These are phyloP conservation scores for Blastocystis hominis DNA, from an alignment of 352 stramenopile species.

Conservation along the genomic window DNA sequence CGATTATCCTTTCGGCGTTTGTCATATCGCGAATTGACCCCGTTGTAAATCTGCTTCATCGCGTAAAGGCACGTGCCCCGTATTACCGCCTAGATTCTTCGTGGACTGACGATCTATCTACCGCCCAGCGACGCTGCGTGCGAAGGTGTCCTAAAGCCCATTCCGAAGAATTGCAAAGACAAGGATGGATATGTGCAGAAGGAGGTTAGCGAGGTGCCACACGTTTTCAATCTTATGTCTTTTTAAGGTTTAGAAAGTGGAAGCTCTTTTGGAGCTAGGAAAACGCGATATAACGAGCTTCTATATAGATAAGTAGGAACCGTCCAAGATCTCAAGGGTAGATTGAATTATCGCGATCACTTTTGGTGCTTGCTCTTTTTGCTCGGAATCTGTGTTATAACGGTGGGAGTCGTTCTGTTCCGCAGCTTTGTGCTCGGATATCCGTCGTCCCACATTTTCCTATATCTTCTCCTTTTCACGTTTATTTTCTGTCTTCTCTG, in stretches of 20 bases:
- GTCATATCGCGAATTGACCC: constrained; percentile 43
- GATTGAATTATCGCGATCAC: background rate
- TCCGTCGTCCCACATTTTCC: constrained; percentile 7
- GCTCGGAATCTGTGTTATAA: constrained; percentile 3
- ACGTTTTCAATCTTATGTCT: background rate
- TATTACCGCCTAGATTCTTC: background rate
- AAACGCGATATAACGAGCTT: constrained; percentile 4
- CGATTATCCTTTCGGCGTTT: constrained; percentile 8
- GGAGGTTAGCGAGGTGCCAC: constrained; percentile 7
- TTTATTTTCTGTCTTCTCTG: background rate
- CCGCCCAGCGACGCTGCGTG: background rate
- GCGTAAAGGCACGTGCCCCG: background rate
- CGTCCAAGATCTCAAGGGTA: background rate
- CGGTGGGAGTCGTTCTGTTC: background rate
- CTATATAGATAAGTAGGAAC: background rate
- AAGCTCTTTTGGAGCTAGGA: constrained; percentile 23
- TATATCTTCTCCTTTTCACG: background rate
- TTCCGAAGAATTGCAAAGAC: constrained; percentile 47
- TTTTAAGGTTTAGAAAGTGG: constrained; percentile 17
- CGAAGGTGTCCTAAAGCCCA: background rate
- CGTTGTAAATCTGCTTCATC: background rate
- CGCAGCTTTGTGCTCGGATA: constrained; percentile 24
- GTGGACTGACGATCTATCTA: background rate
- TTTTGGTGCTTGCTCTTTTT: constrained; percentile 30
- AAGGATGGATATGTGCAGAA: constrained; percentile 27